phyloP scores from a whole-genome alignment of 345 rosid genomes.

The Ceriops tagal region DNA sequence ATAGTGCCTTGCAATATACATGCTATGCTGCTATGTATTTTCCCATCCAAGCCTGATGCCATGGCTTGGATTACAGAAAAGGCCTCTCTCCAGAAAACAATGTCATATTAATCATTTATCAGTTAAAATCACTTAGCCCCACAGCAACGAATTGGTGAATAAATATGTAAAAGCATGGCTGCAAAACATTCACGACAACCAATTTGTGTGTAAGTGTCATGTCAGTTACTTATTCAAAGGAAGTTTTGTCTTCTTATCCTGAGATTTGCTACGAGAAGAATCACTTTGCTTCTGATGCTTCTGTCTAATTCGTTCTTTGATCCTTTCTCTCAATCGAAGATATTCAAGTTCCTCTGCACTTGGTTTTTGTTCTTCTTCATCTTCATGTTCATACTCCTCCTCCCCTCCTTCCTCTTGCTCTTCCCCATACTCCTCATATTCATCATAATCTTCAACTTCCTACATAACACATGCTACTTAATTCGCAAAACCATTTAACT shows the following conservation, averaged over 20 bases:
- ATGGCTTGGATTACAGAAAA: too few relatives aligned
- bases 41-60: too few relatives aligned
- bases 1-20: too few relatives aligned
- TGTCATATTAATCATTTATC: too few relatives aligned
- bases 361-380: slow-evolving; percentile 48
- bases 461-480: slow-evolving; percentile 2
- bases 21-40: too few relatives aligned
- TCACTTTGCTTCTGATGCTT: slow-evolving; percentile 44
- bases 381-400: slow-evolving; percentile 35
- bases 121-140: too few relatives aligned
- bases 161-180: too few relatives aligned
- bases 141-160: too few relatives aligned
- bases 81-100: too few relatives aligned
- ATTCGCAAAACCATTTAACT: background rate
- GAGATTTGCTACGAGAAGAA: slow-evolving; percentile 32
- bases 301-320: slow-evolving; percentile 62
- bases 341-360: slow-evolving; percentile 50
- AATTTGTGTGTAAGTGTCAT: background rate
- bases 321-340: slow-evolving; percentile 59
- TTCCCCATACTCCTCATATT: slow-evolving; percentile 47
- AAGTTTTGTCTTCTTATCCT: slow-evolving; percentile 39
- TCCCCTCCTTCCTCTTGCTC: slow-evolving; percentile 32
- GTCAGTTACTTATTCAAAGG: slow-evolving; percentile 62
- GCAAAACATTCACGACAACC: too few relatives aligned
- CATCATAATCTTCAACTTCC: slow-evolving; percentile 49